phyloP scores from a whole-genome alignment of 768 basidiomycete genomes.

The Agaricus sinodeliciosus region DNA sequence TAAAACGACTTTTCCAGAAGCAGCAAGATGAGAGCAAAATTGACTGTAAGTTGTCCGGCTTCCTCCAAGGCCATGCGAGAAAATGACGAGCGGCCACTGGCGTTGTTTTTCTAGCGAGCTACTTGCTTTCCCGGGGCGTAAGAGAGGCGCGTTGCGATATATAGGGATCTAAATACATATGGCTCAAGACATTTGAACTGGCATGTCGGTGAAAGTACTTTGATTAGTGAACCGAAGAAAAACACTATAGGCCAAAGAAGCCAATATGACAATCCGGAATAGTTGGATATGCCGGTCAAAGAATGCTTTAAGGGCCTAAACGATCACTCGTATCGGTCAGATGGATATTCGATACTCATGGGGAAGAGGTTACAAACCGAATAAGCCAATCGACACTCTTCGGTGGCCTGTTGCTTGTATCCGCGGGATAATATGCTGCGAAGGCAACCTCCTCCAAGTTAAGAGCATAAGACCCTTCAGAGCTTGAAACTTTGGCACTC shows the following conservation, averaged over 20 bases:
- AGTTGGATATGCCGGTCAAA: constrained; percentile 41
- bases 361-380: constrained; percentile 30
- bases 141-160: constrained; percentile 47
- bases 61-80: constrained; percentile 81
- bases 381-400: constrained; percentile 52
- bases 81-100: constrained; percentile 83
- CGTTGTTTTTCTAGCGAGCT: constrained; percentile 19
- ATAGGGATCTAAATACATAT: constrained; percentile 43
- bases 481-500: constrained; percentile 13
- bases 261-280: constrained; percentile 39
- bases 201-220: constrained; percentile 23
- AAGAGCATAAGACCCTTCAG: constrained; percentile 34
- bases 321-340: background rate
- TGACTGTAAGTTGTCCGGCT: constrained; percentile 70
- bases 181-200: background rate
- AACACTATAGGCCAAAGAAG: constrained; percentile 45
- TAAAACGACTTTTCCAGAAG: constrained; percentile 74
- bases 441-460: constrained; percentile 57
- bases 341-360: background rate
- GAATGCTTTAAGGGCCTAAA: constrained; percentile 39
- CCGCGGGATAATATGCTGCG: constrained; percentile 60
- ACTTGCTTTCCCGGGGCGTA: constrained; percentile 23
- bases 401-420: constrained; percentile 22
- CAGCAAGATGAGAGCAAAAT: constrained; percentile 65
- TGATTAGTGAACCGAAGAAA: constrained; percentile 42